Conservation (phyloP, 2,329 filamentous ascomycete species). For the Cladosporium sp. region DNA sequence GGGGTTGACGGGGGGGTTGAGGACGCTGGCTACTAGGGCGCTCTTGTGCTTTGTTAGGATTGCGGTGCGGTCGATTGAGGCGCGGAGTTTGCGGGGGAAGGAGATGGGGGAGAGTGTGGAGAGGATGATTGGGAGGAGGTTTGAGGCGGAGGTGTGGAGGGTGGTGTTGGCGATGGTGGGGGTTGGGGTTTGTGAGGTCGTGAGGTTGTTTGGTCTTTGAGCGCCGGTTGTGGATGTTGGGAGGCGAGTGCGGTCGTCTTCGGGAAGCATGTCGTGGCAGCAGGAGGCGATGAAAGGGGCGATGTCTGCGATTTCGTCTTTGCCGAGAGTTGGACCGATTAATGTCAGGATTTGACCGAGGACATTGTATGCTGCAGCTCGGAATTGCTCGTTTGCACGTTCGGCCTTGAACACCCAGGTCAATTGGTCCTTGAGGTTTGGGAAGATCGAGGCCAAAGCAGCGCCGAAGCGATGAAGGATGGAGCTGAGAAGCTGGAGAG, state of each 20-base stretch:
- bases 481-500: conserved; percentile 57
- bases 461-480: conserved; percentile 56
- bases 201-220: neutral
- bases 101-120: conserved; percentile 59
- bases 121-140: conserved; percentile 56
- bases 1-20: conserved; percentile 60
- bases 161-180: neutral
- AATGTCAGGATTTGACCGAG: conserved; percentile 54
- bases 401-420: conserved; percentile 63
- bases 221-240: conserved; percentile 8
- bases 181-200: neutral
- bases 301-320: conserved; percentile 60
- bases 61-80: conserved; percentile 74
- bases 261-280: conserved; percentile 67
- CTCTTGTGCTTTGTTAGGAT: conserved; percentile 64
- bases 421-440: conserved; percentile 65
- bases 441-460: conserved; percentile 55
- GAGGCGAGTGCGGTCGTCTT: conserved; percentile 23
- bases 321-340: conserved; percentile 62
- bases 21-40: conserved; percentile 73
- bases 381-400: conserved; percentile 47
- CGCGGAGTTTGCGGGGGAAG: conserved; percentile 66
- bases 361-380: conserved; percentile 57
- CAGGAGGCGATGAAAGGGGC: conserved; percentile 59
- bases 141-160: conserved; percentile 46